A percentile compares a stretch with the other conserved stretches of the same genome.
These are phyloP conservation scores for Phytophthora europaea DNA, from an alignment of 352 stramenopile genomes.

Conservation along the genomic window DNA sequence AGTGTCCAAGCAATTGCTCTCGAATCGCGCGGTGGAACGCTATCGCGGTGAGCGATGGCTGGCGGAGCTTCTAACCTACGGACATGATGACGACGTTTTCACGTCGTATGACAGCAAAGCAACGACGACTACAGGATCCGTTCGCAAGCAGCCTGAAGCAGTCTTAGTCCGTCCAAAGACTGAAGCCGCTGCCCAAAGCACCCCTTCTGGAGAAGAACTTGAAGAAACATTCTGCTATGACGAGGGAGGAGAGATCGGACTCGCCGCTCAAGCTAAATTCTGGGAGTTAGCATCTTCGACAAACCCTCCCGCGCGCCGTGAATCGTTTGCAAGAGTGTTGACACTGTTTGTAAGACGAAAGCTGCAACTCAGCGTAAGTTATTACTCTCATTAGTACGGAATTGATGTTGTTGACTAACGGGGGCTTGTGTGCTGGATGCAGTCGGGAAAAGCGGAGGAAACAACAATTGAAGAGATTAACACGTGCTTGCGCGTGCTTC, in stretches of 20 bases:
- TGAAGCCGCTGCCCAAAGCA: not conserved
- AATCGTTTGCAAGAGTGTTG: constrained; percentile 46
- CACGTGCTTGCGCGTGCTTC: constrained; percentile 41
- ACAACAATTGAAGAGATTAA: constrained; percentile 46
- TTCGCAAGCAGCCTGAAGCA: constrained; percentile 26
- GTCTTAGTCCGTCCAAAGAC: constrained; percentile 27
- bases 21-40: constrained; percentile 40
- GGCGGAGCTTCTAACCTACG: constrained; percentile 52
- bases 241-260: constrained; percentile 48
- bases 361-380: constrained; percentile 40
- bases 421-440: constrained; percentile 9
- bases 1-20: constrained; percentile 40
- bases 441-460: constrained; percentile 31
- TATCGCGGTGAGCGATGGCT: constrained; percentile 66
- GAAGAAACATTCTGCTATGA: constrained; percentile 66
- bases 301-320: constrained; percentile 26
- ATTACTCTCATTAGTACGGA: not conserved
- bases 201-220: constrained; percentile 35
- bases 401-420: not conserved
- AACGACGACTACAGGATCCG: constrained; percentile 16
- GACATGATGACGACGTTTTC: constrained; percentile 32
- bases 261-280: constrained; percentile 46
- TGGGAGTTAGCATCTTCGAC: constrained; percentile 46
- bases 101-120: constrained; percentile 41
- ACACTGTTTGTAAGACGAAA: constrained; percentile 51